A percentile compares a stretch with the other conserved stretches of the same genome.
These are phyloP conservation scores for Moesziomyces globuligerus DNA, from an alignment of 1,284 basidiomycete genomes.

Conservation along the genomic window DNA sequence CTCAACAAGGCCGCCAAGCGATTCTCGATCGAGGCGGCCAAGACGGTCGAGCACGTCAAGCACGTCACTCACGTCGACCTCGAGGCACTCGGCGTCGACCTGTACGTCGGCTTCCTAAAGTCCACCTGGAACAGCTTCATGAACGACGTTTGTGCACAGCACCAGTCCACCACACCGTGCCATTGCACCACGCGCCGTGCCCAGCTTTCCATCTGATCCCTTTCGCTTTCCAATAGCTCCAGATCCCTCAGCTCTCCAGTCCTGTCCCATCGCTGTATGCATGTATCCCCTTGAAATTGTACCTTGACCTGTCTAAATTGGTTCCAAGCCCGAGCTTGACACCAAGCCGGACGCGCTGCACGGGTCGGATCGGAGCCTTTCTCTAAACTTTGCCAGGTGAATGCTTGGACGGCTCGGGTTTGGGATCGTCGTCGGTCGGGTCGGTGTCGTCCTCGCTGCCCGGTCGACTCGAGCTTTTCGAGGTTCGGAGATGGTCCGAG, in stretches of 20 bases:
- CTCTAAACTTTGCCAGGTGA: not conserved
- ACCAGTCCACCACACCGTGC: no score
- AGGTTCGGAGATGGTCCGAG: conserved; percentile 23
- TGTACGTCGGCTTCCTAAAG: conserved; percentile 35
- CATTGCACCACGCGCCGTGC: no score
- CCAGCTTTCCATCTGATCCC: no score
- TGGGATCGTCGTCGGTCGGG: conserved; percentile 14
- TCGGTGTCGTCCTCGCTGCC: conserved; percentile 26
- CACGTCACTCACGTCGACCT: conserved; percentile 19
- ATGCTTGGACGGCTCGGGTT: no score
- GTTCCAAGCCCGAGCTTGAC: not conserved
- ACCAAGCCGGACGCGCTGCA: not conserved
- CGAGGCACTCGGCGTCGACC: conserved; percentile 28
- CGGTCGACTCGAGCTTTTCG: not conserved
- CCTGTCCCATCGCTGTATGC: no score
- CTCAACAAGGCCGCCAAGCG: conserved; percentile 32
- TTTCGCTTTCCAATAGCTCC: no score
- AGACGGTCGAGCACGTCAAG: conserved; percentile 28
- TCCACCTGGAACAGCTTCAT: conserved; percentile 5
- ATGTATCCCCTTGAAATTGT: not conserved
- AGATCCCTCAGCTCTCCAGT: no score
- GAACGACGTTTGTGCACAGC: not conserved
- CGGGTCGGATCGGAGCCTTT: not conserved
- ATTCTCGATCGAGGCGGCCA: conserved; percentile 22
- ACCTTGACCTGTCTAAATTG: not conserved